Evolutionary conservation across 106 monocot genomes (phyloP).

Genomic region (Allium sativum): DNA sequence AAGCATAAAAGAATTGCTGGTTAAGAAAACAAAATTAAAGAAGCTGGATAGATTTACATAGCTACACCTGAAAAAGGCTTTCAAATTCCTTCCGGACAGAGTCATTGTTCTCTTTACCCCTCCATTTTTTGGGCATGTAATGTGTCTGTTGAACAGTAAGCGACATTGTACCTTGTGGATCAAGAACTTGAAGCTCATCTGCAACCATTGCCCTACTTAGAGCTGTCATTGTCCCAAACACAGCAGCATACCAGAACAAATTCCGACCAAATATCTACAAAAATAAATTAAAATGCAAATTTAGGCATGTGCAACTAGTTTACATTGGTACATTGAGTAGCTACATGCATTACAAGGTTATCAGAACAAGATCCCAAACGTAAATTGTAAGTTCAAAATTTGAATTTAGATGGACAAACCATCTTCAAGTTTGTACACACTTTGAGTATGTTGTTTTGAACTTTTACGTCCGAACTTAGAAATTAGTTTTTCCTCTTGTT

Average conservation of each 20-base stretch:
- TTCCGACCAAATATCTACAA: slow-evolving; percentile 93
- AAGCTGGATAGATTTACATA: no score
- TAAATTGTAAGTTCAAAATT: no score
- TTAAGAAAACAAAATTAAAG: no score
- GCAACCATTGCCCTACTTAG: slow-evolving; percentile 64
- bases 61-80: slow-evolving; percentile 83
- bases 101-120: slow-evolving; percentile 75
- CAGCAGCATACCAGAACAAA: slow-evolving; percentile 90
- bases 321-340: no score
- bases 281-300: slow-evolving; percentile 5
- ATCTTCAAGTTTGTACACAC: no score
- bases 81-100: slow-evolving; percentile 81
- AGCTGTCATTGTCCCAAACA: slow-evolving; percentile 87
- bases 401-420: no score
- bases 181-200: slow-evolving; percentile 85
- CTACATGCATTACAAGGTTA: no score
- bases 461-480: no score
- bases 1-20: background rate
- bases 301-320: background rate
- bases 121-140: slow-evolving; percentile 96
- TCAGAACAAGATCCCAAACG: no score
- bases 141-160: slow-evolving; percentile 84
- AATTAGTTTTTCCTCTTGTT: no score
- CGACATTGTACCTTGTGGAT: slow-evolving; percentile 74
- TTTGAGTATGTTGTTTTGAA: no score